Percentiles rank a stretch among this genome's conserved stretches.
phyloP scores from a whole-genome alignment of 2,329 filamentous ascomycete genomes.

The Acrocalymma vagum region DNA sequence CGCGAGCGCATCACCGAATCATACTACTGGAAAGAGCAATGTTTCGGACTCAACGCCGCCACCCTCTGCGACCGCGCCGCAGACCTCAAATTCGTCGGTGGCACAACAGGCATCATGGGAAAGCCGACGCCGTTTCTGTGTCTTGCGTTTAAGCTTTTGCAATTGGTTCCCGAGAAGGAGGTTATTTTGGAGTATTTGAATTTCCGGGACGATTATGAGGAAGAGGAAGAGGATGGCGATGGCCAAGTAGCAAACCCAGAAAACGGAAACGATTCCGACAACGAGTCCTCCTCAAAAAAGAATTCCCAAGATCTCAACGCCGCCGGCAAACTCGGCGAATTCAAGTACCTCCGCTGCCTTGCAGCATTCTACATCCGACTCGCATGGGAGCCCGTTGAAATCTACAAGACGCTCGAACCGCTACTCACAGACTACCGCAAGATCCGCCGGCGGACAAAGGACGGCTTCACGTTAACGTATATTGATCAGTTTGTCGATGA shows the following conservation, averaged over 20 bases:
- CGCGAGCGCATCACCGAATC: constrained; percentile 94
- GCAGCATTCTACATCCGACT: constrained; percentile 94
- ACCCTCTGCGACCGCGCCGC: constrained; percentile 88
- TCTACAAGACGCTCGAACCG: constrained; percentile 83
- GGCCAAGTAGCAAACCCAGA: constrained; percentile 47
- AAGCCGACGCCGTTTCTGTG: constrained; percentile 93
- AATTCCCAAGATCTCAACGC: constrained; percentile 34
- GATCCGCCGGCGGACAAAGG: constrained; percentile 77
- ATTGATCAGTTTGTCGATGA: constrained; percentile 96
- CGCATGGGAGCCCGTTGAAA: constrained; percentile 81
- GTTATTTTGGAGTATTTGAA: constrained; percentile 82
- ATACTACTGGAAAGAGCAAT: constrained; percentile 99
- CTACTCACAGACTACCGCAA: constrained; percentile 85
- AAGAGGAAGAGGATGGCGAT: constrained; percentile 15
- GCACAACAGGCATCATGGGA: constrained; percentile 84
- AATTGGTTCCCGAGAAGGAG: constrained; percentile 81
- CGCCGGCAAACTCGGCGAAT: constrained; percentile 50
- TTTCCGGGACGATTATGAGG: constrained; percentile 52
- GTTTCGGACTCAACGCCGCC: constrained; percentile 88
- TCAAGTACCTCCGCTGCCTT: constrained; percentile 84
- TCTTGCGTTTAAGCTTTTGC: constrained; percentile 91
- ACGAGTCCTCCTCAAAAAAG: constrained; percentile 48
- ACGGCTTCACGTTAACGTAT: constrained; percentile 78
- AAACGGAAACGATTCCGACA: constrained; percentile 11
- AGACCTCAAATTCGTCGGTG: constrained; percentile 83